Conservation (phyloP, 139 green algal genomes). For the Edaphochlamys debaryana region DNA sequence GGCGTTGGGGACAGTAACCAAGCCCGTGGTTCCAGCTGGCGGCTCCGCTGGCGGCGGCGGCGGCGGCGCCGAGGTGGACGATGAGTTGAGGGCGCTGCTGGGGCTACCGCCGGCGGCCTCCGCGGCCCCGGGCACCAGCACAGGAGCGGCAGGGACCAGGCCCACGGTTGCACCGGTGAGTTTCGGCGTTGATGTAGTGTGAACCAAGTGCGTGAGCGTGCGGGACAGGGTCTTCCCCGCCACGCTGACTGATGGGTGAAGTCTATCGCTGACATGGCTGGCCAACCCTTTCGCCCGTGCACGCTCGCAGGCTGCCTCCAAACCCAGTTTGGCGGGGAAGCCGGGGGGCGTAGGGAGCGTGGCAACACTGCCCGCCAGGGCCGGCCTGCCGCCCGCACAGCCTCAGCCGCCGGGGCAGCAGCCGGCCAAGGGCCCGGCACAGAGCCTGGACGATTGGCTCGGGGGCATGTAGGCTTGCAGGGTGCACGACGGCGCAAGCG, state of each 20-base stretch:
- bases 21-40: too few relatives aligned
- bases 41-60: neutral
- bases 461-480: neutral
- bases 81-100: slow-evolving; percentile 29
- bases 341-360: neutral
- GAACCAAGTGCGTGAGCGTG: too few relatives aligned
- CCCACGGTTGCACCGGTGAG: too few relatives aligned
- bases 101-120: neutral
- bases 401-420: neutral
- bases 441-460: slow-evolving; percentile 36
- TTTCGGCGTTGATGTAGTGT: too few relatives aligned
- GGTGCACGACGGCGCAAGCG: too few relatives aligned
- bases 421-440: neutral
- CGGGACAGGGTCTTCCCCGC: too few relatives aligned
- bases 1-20: neutral
- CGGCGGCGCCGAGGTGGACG: slow-evolving; percentile 1
- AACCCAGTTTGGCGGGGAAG: too few relatives aligned
- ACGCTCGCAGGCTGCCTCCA: too few relatives aligned
- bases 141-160: too few relatives aligned
- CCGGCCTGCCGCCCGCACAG: neutral
- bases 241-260: too few relatives aligned
- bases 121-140: neutral
- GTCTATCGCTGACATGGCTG: too few relatives aligned
- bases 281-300: too few relatives aligned
- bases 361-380: neutral